Evolutionary conservation across 176 grass and related monocot species (phyloP), one percentile per base, ranked within the genome.

Genomic region (Melocanna baccifera): DNA sequence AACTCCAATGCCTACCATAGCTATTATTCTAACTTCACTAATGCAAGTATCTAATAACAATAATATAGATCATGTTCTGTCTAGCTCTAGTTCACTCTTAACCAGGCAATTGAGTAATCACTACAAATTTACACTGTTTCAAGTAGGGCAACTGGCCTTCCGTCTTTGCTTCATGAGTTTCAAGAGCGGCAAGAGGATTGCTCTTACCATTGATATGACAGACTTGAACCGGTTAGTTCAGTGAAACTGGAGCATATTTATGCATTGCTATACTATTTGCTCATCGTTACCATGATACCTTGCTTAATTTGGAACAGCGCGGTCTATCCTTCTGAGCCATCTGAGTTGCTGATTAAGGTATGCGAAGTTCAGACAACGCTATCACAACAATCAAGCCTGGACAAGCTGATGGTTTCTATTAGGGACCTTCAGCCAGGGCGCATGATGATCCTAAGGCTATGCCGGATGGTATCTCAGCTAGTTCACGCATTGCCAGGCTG

Each of bases 291-390:
- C 25, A 18, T 48, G 59, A 37, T 77, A 68, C 48, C 42, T 77
- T n/a, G 53, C 78, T 64, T 91, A 45, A 69, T 82, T 74, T 82
- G 66, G 69, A 84, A 85, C 93, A 99, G 97, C 13, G 86, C 51
- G 4, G 55, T 91, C 56, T 99, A 99, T 87, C 93, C 97, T 16
- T 91, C 86, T 52, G 91, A 86, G 57, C 86, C 93, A 62, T 94
- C 89, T 11, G 96, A 93, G 70, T 12, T 96, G 69, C 73, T 69
- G 41, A 89, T 94, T 55, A 90, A 86, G 58, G 83, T 96, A 28
- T 84, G 69, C 2, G 42, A 85, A 63, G 71, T 46, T 50, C 64
- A 87, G 58, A 96, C 90, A 67, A 96, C 92, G 47, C 16, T 96
- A 80, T 58, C 90, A 68, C 75, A 83, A 34, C 20, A 80, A 34